Evolutionary conservation across 1,284 basidiomycete genomes (phyloP), one percentile per base, ranked within the genome.

Genomic region (Takashimella tepidaria): DNA sequence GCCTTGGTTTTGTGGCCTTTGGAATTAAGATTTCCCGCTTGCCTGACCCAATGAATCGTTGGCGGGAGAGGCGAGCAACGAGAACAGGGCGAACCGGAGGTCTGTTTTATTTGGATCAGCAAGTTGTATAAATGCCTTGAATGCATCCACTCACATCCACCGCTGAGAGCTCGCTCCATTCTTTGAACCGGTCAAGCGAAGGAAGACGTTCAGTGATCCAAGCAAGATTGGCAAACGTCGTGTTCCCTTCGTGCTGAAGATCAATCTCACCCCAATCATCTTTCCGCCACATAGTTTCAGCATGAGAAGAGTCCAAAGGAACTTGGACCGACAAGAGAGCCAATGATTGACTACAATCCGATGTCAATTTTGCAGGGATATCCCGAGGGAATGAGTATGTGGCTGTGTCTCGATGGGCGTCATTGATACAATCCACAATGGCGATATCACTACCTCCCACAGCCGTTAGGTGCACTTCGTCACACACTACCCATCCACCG

Each of bases 181-280:
- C 76, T 61, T 86, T 81, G 53, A 81, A 77, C 21, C 82, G 82
- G 40, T 86, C 82, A 54, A 89, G 82, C 55, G 84, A 81, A 4
- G 88, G 85, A 55, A 92, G 81, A 49, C 89, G 83, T 67, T 92
- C 89, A 13, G 89, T 79, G 26, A 95, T 78, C 91, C 92, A 96
- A 0, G 90, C 87, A 6, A 93, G 70, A 5, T 84, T 79, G 59
- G 83, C 83, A 78, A 92, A 93, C 0, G 84, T 87, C 2, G 82
- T 79, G 37, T 74, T 69, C 5, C 90, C 85, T 63, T 93, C 88
- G 65, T 92, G 86, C 6, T 89, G 79, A 60, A 88, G 85, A 70
- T 93, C 89, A 26, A 96, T 83, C 64, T 91, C 87, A 26, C 76
- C 77, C 89, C 89, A 95, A 16, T 13, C 27, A 8, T 80, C 83